Base-by-base conservation (phyloP, 495 filamentous ascomycete species). In the Lasiosphaeria ovina region DNA sequence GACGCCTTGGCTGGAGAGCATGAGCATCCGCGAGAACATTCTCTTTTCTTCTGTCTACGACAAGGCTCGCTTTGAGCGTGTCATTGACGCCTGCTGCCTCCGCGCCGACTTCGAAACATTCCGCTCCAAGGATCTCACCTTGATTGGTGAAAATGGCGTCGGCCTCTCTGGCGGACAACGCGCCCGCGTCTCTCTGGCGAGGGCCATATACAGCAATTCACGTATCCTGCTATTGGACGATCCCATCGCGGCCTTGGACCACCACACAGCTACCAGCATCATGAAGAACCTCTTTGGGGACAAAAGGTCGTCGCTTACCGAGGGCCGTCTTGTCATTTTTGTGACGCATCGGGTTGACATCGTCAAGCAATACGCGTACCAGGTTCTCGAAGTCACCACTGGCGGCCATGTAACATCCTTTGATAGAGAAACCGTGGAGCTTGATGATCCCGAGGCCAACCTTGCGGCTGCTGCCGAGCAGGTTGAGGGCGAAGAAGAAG, bases 171-270 rank as follows among this genome's bases (percentile, higher is more conserved):
- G 95, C 42, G 95, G 95, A 36, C 95, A 99, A 72, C 96, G 91
- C 74, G 94, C 95, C 45, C 85, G 95, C 24, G 80, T 99, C 60
- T 94, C 92, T 3, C 80, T 99, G 55, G 95, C 95, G 4, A 79
- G 95, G 69, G 95, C 95, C 55, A 88, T 99, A 1, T 99, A 99
- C 70, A 91, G 94, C 65, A 83, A 89, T 50, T 89, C 92, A 7
- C 90, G 96, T 69, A 85, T 98, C 57, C 89, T 98, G 64, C 78
- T 99, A 4, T 81, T 98, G n/a, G 95, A 99, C 68, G 95, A 99
- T 70, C 88, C 92, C 58, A 81, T 99, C 17, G 95, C 93, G 24
- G 93, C 95, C 2, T 88, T 99, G 36, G 95, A 99, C 72, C 89
- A 93, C 66, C 82, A 88, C 33, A 96, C 91, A 0, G 91, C 90